Evolutionary conservation across 495 filamentous ascomycete species (phyloP).

Genomic region (Xylaria longipes): DNA sequence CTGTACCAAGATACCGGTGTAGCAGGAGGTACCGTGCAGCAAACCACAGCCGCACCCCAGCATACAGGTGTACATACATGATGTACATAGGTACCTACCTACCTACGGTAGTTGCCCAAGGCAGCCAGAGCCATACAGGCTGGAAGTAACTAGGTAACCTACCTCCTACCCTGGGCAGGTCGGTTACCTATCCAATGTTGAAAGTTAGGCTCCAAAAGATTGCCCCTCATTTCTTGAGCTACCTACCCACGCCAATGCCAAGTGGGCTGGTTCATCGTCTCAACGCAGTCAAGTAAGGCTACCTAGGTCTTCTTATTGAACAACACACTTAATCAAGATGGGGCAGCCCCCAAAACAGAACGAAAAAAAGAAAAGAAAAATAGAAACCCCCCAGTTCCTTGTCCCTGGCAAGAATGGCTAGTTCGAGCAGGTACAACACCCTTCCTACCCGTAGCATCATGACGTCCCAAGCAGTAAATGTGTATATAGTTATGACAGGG

Average conservation of each 20-base stretch:
- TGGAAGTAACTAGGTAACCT: background rate
- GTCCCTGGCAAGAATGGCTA: background rate
- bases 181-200: conserved; percentile 5
- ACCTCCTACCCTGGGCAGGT: background rate
- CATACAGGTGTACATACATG: background rate
- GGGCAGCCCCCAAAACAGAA: background rate
- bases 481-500: background rate
- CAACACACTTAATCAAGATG: conserved; percentile 10
- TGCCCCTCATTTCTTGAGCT: conserved; percentile 32
- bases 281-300: conserved; percentile 5
- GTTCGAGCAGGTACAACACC: background rate
- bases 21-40: conserved; percentile 16
- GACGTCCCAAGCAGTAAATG: no score
- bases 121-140: conserved; percentile 11
- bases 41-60: conserved; percentile 7
- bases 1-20: background rate
- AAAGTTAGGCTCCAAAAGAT: conserved; percentile 25
- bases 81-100: background rate
- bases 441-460: background rate
- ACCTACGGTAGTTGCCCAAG: background rate
- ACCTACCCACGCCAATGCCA: conserved; percentile 20
- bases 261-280: conserved; percentile 22
- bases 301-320: conserved; percentile 17
- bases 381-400: no score
- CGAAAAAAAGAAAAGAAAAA: background rate